Percentiles rank a stretch among this genome's conserved stretches.
phyloP scores from a whole-genome alignment of 805 yeast genomes.

The Lipomyces mesembrius region DNA sequence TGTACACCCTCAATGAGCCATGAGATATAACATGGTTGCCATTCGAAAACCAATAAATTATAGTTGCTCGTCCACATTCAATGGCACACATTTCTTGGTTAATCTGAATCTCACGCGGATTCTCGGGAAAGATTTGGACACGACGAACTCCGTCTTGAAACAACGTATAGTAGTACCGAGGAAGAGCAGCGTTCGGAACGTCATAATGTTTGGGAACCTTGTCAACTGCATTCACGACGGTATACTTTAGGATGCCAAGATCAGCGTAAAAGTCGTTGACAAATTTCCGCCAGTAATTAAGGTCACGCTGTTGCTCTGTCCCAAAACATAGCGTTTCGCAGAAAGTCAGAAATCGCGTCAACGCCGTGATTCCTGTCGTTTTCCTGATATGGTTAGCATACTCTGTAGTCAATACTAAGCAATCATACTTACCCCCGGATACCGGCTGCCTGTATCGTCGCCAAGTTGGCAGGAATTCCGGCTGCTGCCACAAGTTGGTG shows the following conservation, averaged over 20 bases:
- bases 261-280: constrained; percentile 60
- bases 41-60: constrained; percentile 62
- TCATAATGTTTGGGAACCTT: constrained; percentile 62
- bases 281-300: constrained; percentile 57
- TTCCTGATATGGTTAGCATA: constrained; percentile 41
- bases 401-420: constrained; percentile 34
- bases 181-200: constrained; percentile 65
- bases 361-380: constrained; percentile 56
- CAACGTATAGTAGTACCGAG: constrained; percentile 61
- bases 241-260: constrained; percentile 54
- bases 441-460: constrained; percentile 10
- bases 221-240: constrained; percentile 50
- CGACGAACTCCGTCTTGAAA: constrained; percentile 57
- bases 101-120: constrained; percentile 58
- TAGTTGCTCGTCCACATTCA: constrained; percentile 57
- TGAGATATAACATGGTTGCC: constrained; percentile 69
- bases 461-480: constrained; percentile 4
- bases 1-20: constrained; percentile 64
- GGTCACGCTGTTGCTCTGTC: constrained; percentile 51
- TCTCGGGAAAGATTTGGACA: constrained; percentile 54
- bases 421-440: constrained; percentile 34
- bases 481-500: constrained; percentile 2
- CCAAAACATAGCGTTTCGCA: constrained; percentile 54
- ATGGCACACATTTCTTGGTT: constrained; percentile 59
- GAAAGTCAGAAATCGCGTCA: constrained; percentile 56